A percentile compares a stretch with the other conserved stretches of the same genome.
phyloP scores from a whole-genome alignment of 1,284 basidiomycete genomes.

The Ganoderma resinaceum region DNA sequence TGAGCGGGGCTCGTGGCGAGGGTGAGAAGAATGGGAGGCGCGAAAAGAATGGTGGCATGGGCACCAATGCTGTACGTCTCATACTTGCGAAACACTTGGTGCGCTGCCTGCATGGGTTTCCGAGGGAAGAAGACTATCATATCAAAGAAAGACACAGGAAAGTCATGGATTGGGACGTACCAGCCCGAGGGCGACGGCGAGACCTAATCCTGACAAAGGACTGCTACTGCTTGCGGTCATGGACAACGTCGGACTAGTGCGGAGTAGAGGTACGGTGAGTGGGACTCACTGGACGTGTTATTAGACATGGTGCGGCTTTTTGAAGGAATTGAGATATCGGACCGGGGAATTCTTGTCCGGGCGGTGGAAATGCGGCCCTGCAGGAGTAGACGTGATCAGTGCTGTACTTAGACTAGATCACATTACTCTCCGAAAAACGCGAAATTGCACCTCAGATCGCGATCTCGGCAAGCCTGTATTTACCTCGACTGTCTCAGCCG shows the following conservation, averaged over 20 bases:
- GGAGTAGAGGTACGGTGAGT: neutral
- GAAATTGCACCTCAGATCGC: no score
- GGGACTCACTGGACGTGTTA: neutral
- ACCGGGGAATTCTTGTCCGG: no score
- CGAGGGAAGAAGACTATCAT: neutral
- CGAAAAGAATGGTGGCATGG: conserved; percentile 6
- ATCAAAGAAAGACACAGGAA: neutral
- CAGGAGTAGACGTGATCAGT: no score
- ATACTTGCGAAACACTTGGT: conserved; percentile 10
- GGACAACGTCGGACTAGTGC: neutral
- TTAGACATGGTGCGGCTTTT: neutral
- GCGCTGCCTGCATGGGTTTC: neutral
- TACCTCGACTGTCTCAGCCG: no score
- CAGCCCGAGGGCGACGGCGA: neutral
- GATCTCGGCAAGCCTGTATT: no score
- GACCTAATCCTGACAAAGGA: neutral
- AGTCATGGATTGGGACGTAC: neutral
- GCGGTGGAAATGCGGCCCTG: no score
- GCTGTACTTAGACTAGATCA: no score
- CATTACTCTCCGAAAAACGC: no score
- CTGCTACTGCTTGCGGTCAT: neutral
- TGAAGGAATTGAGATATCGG: neutral
- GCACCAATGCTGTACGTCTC: conserved; percentile 4
- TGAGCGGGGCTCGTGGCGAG: neutral
- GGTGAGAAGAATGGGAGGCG: conserved; percentile 2